A percentile compares a stretch with the other conserved stretches of the same genome.
phyloP scores from a whole-genome alignment of 2,329 filamentous ascomycete species.

The Fusarium sp. region DNA sequence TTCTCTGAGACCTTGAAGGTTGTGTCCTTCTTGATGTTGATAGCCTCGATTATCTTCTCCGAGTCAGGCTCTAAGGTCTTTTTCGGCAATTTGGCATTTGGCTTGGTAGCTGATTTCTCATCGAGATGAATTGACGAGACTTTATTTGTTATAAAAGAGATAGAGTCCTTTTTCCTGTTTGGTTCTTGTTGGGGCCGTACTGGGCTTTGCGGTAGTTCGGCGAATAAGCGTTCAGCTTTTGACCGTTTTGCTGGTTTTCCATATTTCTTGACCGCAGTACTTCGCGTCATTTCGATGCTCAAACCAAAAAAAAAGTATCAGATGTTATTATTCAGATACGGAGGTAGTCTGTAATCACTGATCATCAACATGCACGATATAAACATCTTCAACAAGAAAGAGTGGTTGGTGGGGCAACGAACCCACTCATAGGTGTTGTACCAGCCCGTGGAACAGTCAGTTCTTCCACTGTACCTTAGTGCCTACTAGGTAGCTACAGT shows the following conservation, averaged over 20 bases:
- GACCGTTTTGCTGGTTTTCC: conserved; percentile 60
- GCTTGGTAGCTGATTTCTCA: conserved; percentile 20
- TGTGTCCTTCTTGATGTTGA: not conserved
- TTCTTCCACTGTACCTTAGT: not conserved
- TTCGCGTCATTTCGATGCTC: conserved; percentile 55
- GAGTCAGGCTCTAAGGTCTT: conserved; percentile 5
- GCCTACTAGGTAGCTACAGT: not conserved
- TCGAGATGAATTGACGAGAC: conserved; percentile 46
- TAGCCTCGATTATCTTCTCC: conserved; percentile 16
- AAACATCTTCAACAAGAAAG: not conserved
- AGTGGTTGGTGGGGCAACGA: conserved; percentile 40
- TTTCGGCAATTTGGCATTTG: conserved; percentile 26
- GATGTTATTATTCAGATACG: not conserved
- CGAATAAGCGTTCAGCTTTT: conserved; percentile 59
- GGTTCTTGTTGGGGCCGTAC: conserved; percentile 45
- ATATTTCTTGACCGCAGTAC: conserved; percentile 57
- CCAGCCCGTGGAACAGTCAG: not conserved
- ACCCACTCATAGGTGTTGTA: not conserved
- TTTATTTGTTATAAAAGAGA: conserved; percentile 49
- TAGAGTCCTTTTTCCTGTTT: conserved; percentile 31
- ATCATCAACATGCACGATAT: not conserved
- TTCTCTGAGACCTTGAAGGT: not conserved
- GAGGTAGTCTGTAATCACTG: not conserved
- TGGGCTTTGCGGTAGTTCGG: conserved; percentile 62
- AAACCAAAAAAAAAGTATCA: not conserved